A percentile compares a stretch with the other conserved stretches of the same genome.
These are phyloP conservation scores for Leccinum disarticulatum DNA, from an alignment of 768 basidiomycete species.

Conservation along the genomic window DNA sequence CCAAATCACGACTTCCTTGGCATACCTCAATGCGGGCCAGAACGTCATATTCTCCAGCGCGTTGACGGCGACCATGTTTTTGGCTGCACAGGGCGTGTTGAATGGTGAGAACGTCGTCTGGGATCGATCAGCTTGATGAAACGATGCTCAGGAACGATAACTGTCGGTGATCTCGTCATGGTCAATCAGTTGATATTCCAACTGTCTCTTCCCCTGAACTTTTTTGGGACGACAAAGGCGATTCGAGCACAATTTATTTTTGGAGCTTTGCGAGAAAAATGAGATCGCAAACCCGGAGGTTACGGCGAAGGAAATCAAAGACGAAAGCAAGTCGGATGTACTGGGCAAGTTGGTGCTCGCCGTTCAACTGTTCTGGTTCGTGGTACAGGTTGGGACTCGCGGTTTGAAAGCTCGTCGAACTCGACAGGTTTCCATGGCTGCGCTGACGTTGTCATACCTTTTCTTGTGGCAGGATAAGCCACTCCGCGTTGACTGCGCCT, in stretches of 20 bases:
- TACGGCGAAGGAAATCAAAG: neutral
- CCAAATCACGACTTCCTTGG: constrained; percentile 92
- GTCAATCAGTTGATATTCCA: constrained; percentile 99
- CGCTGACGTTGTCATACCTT: neutral
- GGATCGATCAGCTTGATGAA: neutral
- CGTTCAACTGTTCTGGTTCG: neutral
- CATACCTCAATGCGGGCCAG: constrained; percentile 94
- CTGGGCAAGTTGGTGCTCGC: neutral
- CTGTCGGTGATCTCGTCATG: constrained; percentile 98
- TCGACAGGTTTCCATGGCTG: neutral
- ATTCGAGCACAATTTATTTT: neutral
- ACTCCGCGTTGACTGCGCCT: neutral
- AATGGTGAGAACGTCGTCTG: constrained; percentile 53
- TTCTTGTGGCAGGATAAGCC: neutral
- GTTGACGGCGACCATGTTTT: constrained; percentile 91
- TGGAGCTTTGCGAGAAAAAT: neutral
- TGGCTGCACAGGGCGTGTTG: constrained; percentile 92
- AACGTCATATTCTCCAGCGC: constrained; percentile 95
- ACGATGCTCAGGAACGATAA: constrained; percentile 79
- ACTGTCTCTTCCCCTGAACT: constrained; percentile 93
- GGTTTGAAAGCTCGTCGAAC: neutral
- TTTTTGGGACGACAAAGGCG: constrained; percentile 42
- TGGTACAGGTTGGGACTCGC: neutral
- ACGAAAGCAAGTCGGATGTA: neutral
- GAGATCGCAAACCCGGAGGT: neutral